A percentile compares a stretch with the other conserved stretches of the same genome.
Evolutionary conservation across 2,329 filamentous ascomycete genomes (phyloP).

Genomic region (Curvularia verruculosa): DNA sequence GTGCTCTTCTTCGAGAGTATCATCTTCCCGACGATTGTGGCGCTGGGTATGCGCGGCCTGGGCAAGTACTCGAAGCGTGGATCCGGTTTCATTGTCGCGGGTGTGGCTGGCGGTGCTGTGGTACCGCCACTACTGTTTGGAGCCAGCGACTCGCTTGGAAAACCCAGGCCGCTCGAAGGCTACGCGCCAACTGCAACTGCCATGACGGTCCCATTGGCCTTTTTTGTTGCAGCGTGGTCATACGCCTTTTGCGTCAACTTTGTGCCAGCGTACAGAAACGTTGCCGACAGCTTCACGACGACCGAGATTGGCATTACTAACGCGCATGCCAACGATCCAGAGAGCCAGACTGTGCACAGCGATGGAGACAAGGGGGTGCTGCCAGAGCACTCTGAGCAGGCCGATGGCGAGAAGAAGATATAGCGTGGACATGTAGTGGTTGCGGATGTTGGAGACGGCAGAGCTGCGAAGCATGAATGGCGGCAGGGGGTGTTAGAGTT

Average conservation of each 20-base stretch:
- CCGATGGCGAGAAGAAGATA: conserved; percentile 18
- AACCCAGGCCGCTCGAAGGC: conserved; percentile 21
- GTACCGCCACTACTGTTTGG: conserved; percentile 75
- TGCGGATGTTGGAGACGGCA: neutral
- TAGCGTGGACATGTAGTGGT: neutral
- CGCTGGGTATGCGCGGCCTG: conserved; percentile 76
- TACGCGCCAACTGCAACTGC: conserved; percentile 60
- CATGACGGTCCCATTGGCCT: conserved; percentile 69
- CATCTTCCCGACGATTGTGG: conserved; percentile 81
- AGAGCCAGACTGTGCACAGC: conserved; percentile 19
- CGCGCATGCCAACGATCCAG: conserved; percentile 43
- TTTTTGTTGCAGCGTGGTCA: conserved; percentile 55
- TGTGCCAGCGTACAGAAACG: conserved; percentile 65
- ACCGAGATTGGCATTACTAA: conserved; percentile 54
- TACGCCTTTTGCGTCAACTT: conserved; percentile 65
- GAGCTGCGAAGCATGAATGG: neutral
- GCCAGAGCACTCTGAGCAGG: conserved; percentile 22
- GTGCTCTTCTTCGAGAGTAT: conserved; percentile 84
- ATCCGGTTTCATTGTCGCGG: conserved; percentile 73
- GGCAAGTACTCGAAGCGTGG: conserved; percentile 80
- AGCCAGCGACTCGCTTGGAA: conserved; percentile 67
- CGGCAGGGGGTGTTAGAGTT: neutral
- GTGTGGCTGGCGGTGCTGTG: conserved; percentile 72
- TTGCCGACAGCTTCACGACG: conserved; percentile 63
- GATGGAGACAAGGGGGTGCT: conserved; percentile 18